Conservation (phyloP, 1,284 basidiomycete genomes). For the Fomitopsis betulina region DNA sequence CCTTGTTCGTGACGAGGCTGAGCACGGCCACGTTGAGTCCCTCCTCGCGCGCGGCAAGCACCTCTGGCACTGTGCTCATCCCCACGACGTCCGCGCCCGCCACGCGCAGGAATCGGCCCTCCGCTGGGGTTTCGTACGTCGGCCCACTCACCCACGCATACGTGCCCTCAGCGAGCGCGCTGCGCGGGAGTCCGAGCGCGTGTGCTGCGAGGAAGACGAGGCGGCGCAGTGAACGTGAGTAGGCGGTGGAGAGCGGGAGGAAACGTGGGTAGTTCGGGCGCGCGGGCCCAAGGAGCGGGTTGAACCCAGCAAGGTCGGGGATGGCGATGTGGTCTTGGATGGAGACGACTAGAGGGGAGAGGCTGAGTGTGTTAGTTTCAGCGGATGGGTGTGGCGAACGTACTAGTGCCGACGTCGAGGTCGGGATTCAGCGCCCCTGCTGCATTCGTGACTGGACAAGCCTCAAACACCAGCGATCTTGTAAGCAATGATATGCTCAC, state of each 20-base stretch:
- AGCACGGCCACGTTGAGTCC: constrained; percentile 72
- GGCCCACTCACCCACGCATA: constrained; percentile 87
- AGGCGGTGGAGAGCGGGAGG: constrained; percentile 75
- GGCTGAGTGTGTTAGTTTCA: background rate
- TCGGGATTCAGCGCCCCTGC: constrained; percentile 72
- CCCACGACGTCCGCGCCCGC: constrained; percentile 81
- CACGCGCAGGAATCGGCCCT: constrained; percentile 69
- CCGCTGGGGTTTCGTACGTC: constrained; percentile 81
- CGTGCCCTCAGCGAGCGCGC: constrained; percentile 65
- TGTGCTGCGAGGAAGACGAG: constrained; percentile 67
- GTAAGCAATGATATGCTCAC: constrained; percentile 35
- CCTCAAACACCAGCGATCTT: background rate
- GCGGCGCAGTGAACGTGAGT: constrained; percentile 64
- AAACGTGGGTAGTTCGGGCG: constrained; percentile 62
- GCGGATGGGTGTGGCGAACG: constrained; percentile 21
- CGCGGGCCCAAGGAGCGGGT: constrained; percentile 71
- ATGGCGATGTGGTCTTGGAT: constrained; percentile 81
- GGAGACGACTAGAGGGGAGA: constrained; percentile 63
- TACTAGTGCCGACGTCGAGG: constrained; percentile 78
- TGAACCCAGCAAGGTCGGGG: constrained; percentile 72
- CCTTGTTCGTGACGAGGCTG: constrained; percentile 79
- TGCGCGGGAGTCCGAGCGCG: constrained; percentile 39
- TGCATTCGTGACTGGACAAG: constrained; percentile 72
- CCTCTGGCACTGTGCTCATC: constrained; percentile 89
- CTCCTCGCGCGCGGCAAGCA: constrained; percentile 75